Base-by-base conservation (phyloP, 2,329 filamentous ascomycete genomes). In the Coniella lustricola region DNA sequence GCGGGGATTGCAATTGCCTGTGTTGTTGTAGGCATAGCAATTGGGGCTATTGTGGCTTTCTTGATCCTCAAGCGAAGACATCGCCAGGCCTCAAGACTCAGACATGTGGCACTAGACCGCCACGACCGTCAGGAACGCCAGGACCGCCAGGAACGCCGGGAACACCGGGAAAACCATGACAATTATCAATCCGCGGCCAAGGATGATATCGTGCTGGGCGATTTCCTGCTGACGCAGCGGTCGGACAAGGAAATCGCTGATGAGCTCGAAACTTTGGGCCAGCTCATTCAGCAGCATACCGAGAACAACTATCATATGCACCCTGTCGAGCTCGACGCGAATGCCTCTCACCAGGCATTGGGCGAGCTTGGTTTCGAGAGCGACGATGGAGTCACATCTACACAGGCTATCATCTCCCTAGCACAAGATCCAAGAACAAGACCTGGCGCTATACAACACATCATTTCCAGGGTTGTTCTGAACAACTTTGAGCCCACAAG, bases 231-330 rank as follows among this genome's bases (percentile, higher is more conserved):
- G 12, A 62, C 65, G 13, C 51, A 62, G 1, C 62, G 57, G 0
- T 60, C 68, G 0, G 67, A 72, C 49, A 56, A 60, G 17, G 59
- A 65, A 3, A 61, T 71, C 7, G 50, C 54, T 3, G 35, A 50
- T 3, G 66, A 69, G 40, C 50, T 71, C 7, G 52, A 58, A 4
- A 58, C 64, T 1, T 46, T 71, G 3, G 58, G 59, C 1, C 55
- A 62, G 3, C 60, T 70, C 7, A 62, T 72, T 10, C 59, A 63
- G 22, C 61, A 66, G 33, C 70, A 73, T 49, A 63, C 69, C 34
- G 62, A 70, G 46, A 63, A 57, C 44, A 55, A 70, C 44, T 72
- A 72, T 42, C 65, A 68, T 44, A 37, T 54, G 0, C 50, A 60
- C 0, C 58, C 57, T 1, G 49, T 64, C 3, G 49, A 57, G 1